phyloP scores from a whole-genome alignment of 108 stramenopile species.

The Fistulifera pelliculosa region DNA sequence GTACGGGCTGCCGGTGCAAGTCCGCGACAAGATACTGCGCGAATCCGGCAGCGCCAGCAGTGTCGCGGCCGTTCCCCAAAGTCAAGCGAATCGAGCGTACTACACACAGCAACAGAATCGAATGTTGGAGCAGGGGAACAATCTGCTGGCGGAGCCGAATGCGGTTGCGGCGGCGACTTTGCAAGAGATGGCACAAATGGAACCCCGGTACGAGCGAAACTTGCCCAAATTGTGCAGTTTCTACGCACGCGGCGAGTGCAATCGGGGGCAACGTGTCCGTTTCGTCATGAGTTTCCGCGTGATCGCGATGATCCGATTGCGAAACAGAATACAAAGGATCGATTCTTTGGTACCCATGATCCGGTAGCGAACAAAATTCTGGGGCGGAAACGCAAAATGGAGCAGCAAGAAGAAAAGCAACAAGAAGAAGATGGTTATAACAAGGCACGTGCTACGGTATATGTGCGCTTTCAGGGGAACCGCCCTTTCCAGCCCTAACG shows the following conservation, averaged over 20 bases:
- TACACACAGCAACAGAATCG: conserved; percentile 75
- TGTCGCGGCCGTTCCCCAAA: conserved; percentile 70
- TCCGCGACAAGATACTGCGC: conserved; percentile 83
- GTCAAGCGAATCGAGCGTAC: conserved; percentile 80
- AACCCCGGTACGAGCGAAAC: conserved; percentile 92
- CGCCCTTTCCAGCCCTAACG: conserved; percentile 37
- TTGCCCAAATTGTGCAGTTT: conserved; percentile 93
- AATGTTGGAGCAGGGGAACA: conserved; percentile 58
- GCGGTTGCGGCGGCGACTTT: conserved; percentile 70
- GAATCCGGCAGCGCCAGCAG: conserved; percentile 48
- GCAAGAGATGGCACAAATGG: conserved; percentile 84
- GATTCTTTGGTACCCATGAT: conserved; percentile 91
- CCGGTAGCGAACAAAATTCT: conserved; percentile 85
- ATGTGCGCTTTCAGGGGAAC: conserved; percentile 63
- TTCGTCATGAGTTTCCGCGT: conserved; percentile 95
- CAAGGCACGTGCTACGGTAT: conserved; percentile 67
- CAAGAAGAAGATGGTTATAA: conserved; percentile 53
- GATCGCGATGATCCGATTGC: conserved; percentile 86
- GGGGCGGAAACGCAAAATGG: conserved; percentile 44
- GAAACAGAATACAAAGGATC: conserved; percentile 91
- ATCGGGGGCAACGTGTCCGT: conserved; percentile 89
- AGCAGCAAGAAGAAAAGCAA: conserved; percentile 32
- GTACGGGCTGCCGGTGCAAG: conserved; percentile 91
- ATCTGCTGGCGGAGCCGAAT: conserved; percentile 35
- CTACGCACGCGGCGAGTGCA: conserved; percentile 93